A percentile compares a stretch with the other conserved stretches of the same genome.
These are phyloP conservation scores for Scenedesmus sp. DNA, from an alignment of 163 green algal genomes.

Conservation along the genomic window DNA sequence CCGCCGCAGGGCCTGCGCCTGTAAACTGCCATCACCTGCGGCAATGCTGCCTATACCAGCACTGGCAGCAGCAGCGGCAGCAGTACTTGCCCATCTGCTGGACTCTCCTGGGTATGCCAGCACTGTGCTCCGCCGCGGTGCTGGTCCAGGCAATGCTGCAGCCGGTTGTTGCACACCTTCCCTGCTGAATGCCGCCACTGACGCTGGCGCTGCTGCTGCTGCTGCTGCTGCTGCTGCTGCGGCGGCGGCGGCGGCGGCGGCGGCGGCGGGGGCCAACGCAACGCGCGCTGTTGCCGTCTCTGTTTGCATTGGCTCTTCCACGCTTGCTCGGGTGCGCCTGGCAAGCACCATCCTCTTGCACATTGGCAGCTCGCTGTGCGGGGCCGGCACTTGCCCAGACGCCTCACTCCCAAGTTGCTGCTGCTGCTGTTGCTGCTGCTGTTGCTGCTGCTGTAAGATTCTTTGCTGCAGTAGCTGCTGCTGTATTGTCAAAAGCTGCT, in stretches of 20 bases:
- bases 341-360: neutral
- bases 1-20: neutral
- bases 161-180: neutral
- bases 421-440: neutral
- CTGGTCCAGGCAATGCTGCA: neutral
- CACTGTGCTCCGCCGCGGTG: neutral
- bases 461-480: neutral
- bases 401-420: neutral
- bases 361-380: neutral
- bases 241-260: no score
- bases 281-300: neutral
- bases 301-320: neutral
- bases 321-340: neutral
- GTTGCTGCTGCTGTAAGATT: neutral
- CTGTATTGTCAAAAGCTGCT: neutral
- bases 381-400: neutral
- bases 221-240: conserved; percentile 29
- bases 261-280: neutral
- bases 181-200: neutral
- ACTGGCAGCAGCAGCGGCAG: neutral
- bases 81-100: neutral
- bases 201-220: neutral
- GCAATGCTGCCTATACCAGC: neutral
- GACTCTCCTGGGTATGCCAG: no score
- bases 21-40: neutral